Evolutionary conservation across 257 asterid species (phyloP).

Genomic region (Linaria vulgaris): DNA sequence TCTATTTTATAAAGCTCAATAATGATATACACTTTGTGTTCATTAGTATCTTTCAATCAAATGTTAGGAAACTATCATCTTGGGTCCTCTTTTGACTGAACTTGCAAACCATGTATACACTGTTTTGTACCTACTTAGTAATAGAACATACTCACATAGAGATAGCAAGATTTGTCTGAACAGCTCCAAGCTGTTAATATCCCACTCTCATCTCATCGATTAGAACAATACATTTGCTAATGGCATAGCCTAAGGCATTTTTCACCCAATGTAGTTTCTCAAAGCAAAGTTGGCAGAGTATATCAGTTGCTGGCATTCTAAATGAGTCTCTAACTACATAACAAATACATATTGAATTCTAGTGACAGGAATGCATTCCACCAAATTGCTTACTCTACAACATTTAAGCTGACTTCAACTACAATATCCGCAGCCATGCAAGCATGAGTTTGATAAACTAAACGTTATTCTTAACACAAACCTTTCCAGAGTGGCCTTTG

Average conservation of each 20-base stretch:
- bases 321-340: neutral
- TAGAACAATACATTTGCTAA: too few species aligned
- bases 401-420: conserved; percentile 13
- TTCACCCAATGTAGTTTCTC: conserved; percentile 7
- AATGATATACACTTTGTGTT: neutral
- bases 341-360: neutral
- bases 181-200: too few species aligned
- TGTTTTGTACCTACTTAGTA: too few species aligned
- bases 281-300: neutral
- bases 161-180: too few species aligned
- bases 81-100: too few species aligned
- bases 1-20: neutral
- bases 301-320: neutral
- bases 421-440: conserved; percentile 3
- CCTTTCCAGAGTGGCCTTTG: conserved; percentile 96
- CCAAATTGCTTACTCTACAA: conserved; percentile 6
- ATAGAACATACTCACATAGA: too few species aligned
- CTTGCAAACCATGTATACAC: too few species aligned
- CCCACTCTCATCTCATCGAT: too few species aligned
- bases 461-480: conserved; percentile 32
- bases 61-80: too few species aligned
- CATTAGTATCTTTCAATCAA: neutral
- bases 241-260: neutral
- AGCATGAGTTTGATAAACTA: conserved; percentile 14
- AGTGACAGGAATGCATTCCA: neutral